These are phyloP conservation scores for Thozetella sp. DNA, from an alignment of 495 filamentous ascomycete species.

Conservation along the genomic window DNA sequence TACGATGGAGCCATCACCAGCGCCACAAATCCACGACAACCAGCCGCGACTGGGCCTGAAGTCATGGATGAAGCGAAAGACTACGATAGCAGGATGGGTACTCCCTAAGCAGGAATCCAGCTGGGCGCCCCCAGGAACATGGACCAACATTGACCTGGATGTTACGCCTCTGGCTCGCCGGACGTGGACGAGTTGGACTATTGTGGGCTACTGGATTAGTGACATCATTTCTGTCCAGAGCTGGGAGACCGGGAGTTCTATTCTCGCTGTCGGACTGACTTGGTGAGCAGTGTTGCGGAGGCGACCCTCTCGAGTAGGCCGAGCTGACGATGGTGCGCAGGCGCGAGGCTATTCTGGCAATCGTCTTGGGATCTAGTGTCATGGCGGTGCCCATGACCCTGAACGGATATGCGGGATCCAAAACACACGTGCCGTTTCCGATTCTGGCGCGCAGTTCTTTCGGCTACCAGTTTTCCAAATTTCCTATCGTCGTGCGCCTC, in stretches of 20 bases:
- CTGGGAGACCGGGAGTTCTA: slow-evolving; percentile 30
- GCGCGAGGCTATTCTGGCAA: slow-evolving; percentile 31
- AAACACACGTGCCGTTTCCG: slow-evolving; percentile 36
- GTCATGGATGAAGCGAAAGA: slow-evolving; percentile 18
- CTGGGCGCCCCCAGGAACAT: slow-evolving; percentile 16
- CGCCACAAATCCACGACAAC: no score
- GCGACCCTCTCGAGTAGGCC: neutral
- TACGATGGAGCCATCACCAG: no score
- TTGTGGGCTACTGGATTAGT: slow-evolving; percentile 41
- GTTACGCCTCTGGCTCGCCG: slow-evolving; percentile 32
- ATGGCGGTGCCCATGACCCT: slow-evolving; percentile 38
- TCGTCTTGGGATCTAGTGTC: slow-evolving; percentile 21
- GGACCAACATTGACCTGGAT: slow-evolving; percentile 38
- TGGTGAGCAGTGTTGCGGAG: slow-evolving; percentile 20
- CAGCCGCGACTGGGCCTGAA: no score
- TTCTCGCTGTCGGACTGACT: slow-evolving; percentile 45
- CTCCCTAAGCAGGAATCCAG: slow-evolving; percentile 28
- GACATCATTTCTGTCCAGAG: slow-evolving; percentile 36
- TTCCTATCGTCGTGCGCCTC: slow-evolving; percentile 33
- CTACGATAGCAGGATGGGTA: slow-evolving; percentile 29
- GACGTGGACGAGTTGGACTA: slow-evolving; percentile 34
- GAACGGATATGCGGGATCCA: slow-evolving; percentile 42
- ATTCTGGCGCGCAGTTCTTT: slow-evolving; percentile 34
- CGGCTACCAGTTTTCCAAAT: slow-evolving; percentile 32
- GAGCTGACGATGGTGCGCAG: neutral